Base-by-base conservation (phyloP, 352 stramenopile species). In the Phytophthora agathidicida region DNA sequence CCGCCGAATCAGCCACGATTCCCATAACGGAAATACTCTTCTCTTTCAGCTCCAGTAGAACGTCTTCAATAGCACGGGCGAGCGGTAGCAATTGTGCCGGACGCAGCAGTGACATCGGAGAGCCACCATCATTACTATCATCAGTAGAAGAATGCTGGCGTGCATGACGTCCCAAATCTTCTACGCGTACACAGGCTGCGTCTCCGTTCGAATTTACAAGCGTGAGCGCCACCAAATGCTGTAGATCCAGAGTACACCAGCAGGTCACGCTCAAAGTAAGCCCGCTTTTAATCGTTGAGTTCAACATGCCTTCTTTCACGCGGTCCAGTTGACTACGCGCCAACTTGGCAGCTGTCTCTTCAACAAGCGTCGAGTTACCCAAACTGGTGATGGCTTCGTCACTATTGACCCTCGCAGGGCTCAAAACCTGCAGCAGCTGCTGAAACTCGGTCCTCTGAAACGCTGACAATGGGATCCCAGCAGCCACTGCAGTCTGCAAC, bases 201-300 rank as follows among this genome's bases (percentile, higher is more conserved):
- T 93, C 85, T 37, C 85, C 85, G 52, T 90, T 91, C 22, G 79
- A 88, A 59, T 93, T 93, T 3, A 92, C 69, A 4, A 94, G 68
- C 23, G 82, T 80, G 46, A 94, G 92, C 3, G 81, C 75, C 31
- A 92, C 81, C 24, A 94, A 43, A 26, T 90, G 63, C 65, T 91
- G 80, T 4, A 76, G 49, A 52, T 88, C 73, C 28, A 88, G 60
- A 3, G 81, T 89, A 13, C 54, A 59, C 85, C 85, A 94, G 46
- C 64, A 83, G 28, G 83, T 84, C 32, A 93, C 48, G 45, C 85
- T 94, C 19, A 94, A 60, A 24, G 80, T 93, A 22, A 94, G 76
- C 0, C 82, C 83, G 35, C 81, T 80, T 39, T 92, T 94, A 62
- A 91, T 86, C 5, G 77, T 91, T 38, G 80, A 91, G 42, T 94